These are phyloP conservation scores for Thinopyrum elongatum DNA, from an alignment of 176 grass and related monocot species.

Conservation along the genomic window DNA sequence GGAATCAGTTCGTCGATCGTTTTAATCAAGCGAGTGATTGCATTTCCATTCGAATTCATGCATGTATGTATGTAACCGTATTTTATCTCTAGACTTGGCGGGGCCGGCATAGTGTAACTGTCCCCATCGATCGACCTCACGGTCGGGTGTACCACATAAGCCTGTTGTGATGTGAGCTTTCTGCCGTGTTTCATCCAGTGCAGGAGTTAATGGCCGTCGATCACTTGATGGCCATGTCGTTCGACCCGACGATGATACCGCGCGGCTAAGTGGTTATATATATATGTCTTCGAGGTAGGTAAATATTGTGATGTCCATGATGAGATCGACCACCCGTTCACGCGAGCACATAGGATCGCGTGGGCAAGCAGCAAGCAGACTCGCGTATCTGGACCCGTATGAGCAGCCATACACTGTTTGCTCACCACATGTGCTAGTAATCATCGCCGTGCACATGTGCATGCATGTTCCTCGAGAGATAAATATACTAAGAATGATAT, in stretches of 20 bases:
- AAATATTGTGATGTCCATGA: neutral
- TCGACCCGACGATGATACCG: neutral
- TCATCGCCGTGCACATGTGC: neutral
- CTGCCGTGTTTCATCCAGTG: constrained; percentile 10
- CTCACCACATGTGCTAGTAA: too few relatives aligned
- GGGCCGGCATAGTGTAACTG: neutral
- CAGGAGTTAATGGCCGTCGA: constrained; percentile 8
- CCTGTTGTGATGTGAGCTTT: constrained; percentile 50
- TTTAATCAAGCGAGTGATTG: neutral
- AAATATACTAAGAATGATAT: neutral
- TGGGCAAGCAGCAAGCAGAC: neutral
- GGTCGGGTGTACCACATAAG: constrained; percentile 48
- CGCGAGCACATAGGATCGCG: neutral
- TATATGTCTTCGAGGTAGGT: neutral
- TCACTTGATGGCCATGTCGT: constrained; percentile 9
- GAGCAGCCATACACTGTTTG: too few relatives aligned
- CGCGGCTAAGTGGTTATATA: neutral
- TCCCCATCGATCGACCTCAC: constrained; percentile 3
- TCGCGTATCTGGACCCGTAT: neutral
- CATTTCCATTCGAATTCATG: neutral
- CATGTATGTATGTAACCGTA: neutral
- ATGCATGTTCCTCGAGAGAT: neutral
- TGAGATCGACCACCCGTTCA: neutral
- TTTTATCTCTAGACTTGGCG: neutral
- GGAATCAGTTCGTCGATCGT: neutral